Evolutionary conservation across 2,329 filamentous ascomycete species (phyloP).

Genomic region (Myriosclerotinia scirpicola): DNA sequence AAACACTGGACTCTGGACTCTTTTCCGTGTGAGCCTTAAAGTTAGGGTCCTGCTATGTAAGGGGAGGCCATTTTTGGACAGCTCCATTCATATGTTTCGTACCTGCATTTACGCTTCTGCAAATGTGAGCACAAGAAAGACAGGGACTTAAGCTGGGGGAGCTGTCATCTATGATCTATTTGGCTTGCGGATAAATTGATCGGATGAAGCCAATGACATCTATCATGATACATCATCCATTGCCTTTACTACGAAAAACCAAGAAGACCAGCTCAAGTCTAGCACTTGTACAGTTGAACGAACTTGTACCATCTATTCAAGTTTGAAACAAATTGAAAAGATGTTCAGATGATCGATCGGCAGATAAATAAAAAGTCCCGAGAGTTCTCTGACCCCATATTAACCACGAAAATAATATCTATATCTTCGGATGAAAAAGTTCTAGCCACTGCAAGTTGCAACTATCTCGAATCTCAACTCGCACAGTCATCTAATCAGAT

Average conservation of each 20-base stretch:
- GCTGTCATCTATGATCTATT: not conserved
- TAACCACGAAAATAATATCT: constrained; percentile 4
- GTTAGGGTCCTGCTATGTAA: no score
- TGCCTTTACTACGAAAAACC: not conserved
- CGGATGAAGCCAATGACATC: not conserved
- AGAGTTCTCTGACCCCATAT: not conserved
- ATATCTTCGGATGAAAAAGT: constrained; percentile 9
- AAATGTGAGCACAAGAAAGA: not conserved
- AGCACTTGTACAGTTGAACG: no score
- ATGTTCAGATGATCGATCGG: constrained; percentile 7
- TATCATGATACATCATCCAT: not conserved
- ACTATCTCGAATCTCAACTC: not conserved
- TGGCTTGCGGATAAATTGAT: not conserved
- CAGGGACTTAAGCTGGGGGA: not conserved
- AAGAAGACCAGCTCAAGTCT: not conserved
- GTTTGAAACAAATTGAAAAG: not conserved
- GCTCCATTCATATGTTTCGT: not conserved
- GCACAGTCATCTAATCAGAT: constrained; percentile 16
- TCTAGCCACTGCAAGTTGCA: not conserved
- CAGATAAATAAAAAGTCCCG: not conserved
- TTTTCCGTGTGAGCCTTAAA: no score
- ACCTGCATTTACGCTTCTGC: constrained; percentile 12
- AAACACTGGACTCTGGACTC: no score
- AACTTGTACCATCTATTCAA: no score
- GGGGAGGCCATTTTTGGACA: no score